Percentiles rank a stretch among this genome's conserved stretches.
Conservation (phyloP, 176 grass and related monocot species). For the Carex myosuroides region DNA sequence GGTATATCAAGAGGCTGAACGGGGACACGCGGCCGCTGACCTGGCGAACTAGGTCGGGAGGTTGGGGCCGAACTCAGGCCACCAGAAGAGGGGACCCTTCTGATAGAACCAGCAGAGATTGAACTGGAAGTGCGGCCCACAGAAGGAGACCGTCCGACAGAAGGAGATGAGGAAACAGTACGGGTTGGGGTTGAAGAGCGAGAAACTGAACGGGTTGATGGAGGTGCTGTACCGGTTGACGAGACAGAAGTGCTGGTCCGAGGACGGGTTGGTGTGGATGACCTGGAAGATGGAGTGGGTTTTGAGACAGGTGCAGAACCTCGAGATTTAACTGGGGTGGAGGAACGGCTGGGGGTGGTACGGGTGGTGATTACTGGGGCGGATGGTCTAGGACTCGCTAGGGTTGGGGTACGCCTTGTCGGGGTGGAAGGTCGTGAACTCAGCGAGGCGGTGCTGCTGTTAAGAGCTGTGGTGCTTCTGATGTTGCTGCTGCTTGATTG, state of each 20-base stretch:
- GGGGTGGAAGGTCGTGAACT: constrained; percentile 73
- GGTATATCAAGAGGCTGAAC: constrained; percentile 69
- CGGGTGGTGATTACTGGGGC: constrained; percentile 29
- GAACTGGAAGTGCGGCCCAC: constrained; percentile 48
- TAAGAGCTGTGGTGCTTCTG: constrained; percentile 54
- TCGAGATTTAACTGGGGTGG: constrained; percentile 59
- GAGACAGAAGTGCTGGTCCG: constrained; percentile 39
- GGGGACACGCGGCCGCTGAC: constrained; percentile 42
- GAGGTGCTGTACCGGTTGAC: constrained; percentile 41
- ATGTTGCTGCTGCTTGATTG: constrained; percentile 42
- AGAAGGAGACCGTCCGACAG: constrained; percentile 50
- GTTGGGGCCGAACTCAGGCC: constrained; percentile 60
- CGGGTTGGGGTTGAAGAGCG: constrained; percentile 58
- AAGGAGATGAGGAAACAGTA: constrained; percentile 31
- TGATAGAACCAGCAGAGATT: constrained; percentile 29
- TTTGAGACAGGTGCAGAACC: constrained; percentile 42
- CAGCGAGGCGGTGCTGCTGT: constrained; percentile 50
- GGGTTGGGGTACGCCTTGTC: constrained; percentile 36
- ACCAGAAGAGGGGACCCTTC: constrained; percentile 28
- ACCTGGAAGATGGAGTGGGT: constrained; percentile 53
- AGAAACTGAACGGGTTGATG: constrained; percentile 46
- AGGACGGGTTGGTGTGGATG: constrained; percentile 45
- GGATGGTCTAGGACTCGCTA: constrained; percentile 42
- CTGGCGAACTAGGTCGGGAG: constrained; percentile 78
- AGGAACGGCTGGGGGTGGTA: constrained; percentile 45